Evolutionary conservation across 805 yeast species (phyloP).

Genomic region (Wickerhamomyces alni): DNA sequence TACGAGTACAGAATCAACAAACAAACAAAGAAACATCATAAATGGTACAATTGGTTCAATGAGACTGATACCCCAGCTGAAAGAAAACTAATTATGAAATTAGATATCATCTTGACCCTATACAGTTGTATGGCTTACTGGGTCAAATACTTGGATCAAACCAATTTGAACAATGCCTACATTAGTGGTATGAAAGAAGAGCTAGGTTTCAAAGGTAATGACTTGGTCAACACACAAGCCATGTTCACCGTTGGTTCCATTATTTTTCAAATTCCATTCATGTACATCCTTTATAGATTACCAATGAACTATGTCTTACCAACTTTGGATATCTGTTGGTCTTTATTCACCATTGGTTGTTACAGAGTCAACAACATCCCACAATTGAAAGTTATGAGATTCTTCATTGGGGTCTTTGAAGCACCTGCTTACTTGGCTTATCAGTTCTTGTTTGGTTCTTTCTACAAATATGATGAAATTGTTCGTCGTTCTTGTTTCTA

Average conservation of each 20-base stretch:
- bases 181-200: conserved; percentile 58
- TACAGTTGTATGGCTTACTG: conserved; percentile 59
- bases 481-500: conserved; percentile 57
- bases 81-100: conserved; percentile 40
- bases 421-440: conserved; percentile 61
- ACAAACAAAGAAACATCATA: conserved; percentile 1
- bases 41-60: conserved; percentile 15
- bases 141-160: conserved; percentile 60
- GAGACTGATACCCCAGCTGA: conserved; percentile 28
- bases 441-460: conserved; percentile 54
- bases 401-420: conserved; percentile 64
- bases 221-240: conserved; percentile 54
- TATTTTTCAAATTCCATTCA: conserved; percentile 61
- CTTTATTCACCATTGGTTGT: conserved; percentile 36
- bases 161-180: conserved; percentile 61
- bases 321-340: conserved; percentile 37
- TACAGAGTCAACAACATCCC: conserved; percentile 42
- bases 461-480: conserved; percentile 51
- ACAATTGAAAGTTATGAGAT: conserved; percentile 56
- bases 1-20: conserved; percentile 32
- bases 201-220: conserved; percentile 55
- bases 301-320: conserved; percentile 46
- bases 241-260: conserved; percentile 56
- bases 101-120: conserved; percentile 50
- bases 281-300: conserved; percentile 48